phyloP scores from a whole-genome alignment of 129 eudicot genomes.

The Saussurea involucrata region DNA sequence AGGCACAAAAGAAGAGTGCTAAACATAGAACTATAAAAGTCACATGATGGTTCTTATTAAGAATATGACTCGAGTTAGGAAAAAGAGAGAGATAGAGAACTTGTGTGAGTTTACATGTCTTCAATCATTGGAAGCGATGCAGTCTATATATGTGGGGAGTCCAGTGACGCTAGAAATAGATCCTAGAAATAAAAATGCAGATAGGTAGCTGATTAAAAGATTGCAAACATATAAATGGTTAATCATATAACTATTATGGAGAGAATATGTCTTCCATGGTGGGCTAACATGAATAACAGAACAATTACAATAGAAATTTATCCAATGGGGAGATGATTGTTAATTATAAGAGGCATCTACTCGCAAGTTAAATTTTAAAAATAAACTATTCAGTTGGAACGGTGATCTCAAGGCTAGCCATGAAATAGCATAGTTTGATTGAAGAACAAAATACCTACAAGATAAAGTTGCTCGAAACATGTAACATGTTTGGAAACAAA shows the following conservation, averaged over 20 bases:
- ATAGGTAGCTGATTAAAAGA: background rate
- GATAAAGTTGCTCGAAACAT: background rate
- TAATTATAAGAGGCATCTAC: background rate
- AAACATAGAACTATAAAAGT: background rate
- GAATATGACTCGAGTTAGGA: background rate
- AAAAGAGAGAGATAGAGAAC: background rate
- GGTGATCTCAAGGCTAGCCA: background rate
- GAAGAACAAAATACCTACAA: background rate
- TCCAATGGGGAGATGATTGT: background rate
- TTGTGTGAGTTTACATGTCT: background rate
- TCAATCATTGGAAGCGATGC: background rate
- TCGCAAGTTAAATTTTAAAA: background rate
- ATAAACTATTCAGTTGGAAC: background rate
- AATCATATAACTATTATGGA: background rate
- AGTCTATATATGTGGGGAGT: background rate
- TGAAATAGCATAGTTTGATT: conserved; percentile 6
- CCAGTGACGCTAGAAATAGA: background rate
- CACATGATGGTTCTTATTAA: background rate
- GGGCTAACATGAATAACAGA: conserved; percentile 14
- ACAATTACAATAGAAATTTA: background rate
- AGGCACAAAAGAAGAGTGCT: background rate
- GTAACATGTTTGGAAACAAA: background rate
- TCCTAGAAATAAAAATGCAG: background rate
- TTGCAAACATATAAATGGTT: background rate
- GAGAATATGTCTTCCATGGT: background rate